phyloP scores from a whole-genome alignment of 2,329 filamentous ascomycete genomes.

The Fusarium guadeloupense region DNA sequence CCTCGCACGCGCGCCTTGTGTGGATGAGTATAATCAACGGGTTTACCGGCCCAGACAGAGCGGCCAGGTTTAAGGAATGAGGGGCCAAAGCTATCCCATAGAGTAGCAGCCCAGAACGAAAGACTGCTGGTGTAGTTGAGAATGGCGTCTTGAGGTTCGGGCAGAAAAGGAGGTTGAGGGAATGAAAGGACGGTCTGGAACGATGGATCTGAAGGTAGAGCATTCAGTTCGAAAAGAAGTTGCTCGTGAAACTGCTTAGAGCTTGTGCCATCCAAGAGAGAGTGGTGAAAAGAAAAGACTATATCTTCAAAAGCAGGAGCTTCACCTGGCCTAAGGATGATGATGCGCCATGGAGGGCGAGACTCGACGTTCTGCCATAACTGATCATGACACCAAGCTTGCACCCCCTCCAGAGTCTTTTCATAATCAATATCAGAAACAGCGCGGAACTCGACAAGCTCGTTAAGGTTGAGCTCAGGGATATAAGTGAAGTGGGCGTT shows the following conservation, averaged over 20 bases:
- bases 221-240: slow-evolving; percentile 55
- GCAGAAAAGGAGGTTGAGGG: slow-evolving; percentile 45
- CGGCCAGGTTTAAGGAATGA: slow-evolving; percentile 47
- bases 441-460: slow-evolving; percentile 53
- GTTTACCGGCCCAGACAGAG: slow-evolving; percentile 52
- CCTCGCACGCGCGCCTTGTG: slow-evolving; percentile 50
- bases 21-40: slow-evolving; percentile 49
- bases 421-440: slow-evolving; percentile 46
- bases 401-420: slow-evolving; percentile 42
- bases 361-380: slow-evolving; percentile 53
- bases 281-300: slow-evolving; percentile 62
- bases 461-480: slow-evolving; percentile 52
- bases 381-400: slow-evolving; percentile 53
- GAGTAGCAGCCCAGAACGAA: slow-evolving; percentile 50
- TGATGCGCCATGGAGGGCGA: slow-evolving; percentile 59
- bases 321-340: slow-evolving; percentile 46
- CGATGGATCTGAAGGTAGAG: not conserved
- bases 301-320: slow-evolving; percentile 49
- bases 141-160: slow-evolving; percentile 53
- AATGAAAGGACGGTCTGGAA: slow-evolving; percentile 39
- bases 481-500: slow-evolving; percentile 56
- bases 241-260: slow-evolving; percentile 59
- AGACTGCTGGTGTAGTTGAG: slow-evolving; percentile 53
- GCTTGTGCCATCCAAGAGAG: slow-evolving; percentile 61
- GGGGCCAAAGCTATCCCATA: slow-evolving; percentile 55